phyloP scores from a whole-genome alignment of 768 basidiomycete species.

The Leccinum sublutescens region DNA sequence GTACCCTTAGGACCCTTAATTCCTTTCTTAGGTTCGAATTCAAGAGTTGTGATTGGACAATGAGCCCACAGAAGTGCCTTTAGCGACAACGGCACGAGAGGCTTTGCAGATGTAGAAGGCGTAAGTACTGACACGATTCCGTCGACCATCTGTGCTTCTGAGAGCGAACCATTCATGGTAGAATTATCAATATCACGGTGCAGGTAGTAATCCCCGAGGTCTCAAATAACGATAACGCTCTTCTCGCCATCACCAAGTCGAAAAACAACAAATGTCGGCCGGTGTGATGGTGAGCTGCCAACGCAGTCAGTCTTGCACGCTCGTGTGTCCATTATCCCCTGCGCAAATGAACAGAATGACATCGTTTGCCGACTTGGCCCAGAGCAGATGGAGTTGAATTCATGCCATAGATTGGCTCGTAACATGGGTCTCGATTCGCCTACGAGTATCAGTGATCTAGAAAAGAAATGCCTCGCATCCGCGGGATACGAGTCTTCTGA shows the following conservation, averaged over 20 bases:
- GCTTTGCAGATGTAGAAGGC: neutral
- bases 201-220: neutral
- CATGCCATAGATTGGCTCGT: neutral
- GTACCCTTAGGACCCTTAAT: too few species aligned
- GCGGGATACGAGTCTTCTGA: neutral
- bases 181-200: neutral
- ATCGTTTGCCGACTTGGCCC: too few species aligned
- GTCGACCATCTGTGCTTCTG: neutral
- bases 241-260: neutral
- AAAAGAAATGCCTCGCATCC: neutral
- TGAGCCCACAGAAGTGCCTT: too few species aligned
- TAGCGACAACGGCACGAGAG: too few species aligned
- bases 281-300: neutral
- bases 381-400: neutral
- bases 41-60: too few species aligned
- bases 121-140: neutral
- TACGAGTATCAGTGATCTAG: neutral
- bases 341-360: neutral
- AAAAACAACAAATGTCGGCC: neutral
- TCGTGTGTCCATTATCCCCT: neutral
- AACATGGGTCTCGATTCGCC: neutral
- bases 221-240: neutral
- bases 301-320: neutral
- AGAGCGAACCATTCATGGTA: neutral
- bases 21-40: too few species aligned